A percentile compares a stretch with the other conserved stretches of the same genome.
Evolutionary conservation across 2,329 filamentous ascomycete species (phyloP).

Genomic region (Madurella mycetomatis): DNA sequence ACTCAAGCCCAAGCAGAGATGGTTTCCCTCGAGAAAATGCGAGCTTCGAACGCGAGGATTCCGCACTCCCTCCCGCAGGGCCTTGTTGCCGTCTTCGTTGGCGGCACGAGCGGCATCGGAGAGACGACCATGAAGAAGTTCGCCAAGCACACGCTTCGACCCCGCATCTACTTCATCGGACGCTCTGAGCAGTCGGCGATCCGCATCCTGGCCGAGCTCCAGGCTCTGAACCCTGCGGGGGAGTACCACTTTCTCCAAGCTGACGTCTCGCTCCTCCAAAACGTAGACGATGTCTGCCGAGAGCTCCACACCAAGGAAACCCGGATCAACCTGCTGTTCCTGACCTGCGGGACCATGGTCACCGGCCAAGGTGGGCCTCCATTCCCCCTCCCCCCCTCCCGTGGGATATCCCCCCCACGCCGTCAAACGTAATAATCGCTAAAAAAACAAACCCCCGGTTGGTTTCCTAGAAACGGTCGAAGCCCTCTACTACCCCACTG

Average conservation of each 20-base stretch:
- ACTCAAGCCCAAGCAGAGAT: conserved; percentile 6
- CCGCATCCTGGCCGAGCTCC: conserved; percentile 39
- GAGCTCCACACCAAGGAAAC: conserved; percentile 42
- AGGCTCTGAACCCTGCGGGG: conserved; percentile 39
- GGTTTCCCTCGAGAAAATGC: conserved; percentile 27
- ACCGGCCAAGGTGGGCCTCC: conserved; percentile 24
- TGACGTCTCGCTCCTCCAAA: conserved; percentile 47
- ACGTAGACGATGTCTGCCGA: conserved; percentile 45
- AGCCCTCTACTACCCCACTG: conserved; percentile 48
- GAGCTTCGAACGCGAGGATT: conserved; percentile 37
- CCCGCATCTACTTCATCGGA: conserved; percentile 50
- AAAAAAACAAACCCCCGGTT: no score
- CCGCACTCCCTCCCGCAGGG: conserved; percentile 25
- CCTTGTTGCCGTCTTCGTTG: conserved; percentile 47
- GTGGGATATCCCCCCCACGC: not conserved
- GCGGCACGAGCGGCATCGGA: conserved; percentile 38
- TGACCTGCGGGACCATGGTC: conserved; percentile 38
- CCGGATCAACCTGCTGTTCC: conserved; percentile 44
- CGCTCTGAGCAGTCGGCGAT: conserved; percentile 37
- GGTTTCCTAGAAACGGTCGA: conserved; percentile 46
- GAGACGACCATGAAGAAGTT: conserved; percentile 44
- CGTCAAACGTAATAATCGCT: no score
- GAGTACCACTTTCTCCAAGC: conserved; percentile 44
- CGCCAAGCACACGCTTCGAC: conserved; percentile 35
- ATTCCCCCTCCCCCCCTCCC: not conserved